Evolutionary conservation across 352 stramenopile genomes (phyloP).

Genomic region (Peronosclerospora sorghi): DNA sequence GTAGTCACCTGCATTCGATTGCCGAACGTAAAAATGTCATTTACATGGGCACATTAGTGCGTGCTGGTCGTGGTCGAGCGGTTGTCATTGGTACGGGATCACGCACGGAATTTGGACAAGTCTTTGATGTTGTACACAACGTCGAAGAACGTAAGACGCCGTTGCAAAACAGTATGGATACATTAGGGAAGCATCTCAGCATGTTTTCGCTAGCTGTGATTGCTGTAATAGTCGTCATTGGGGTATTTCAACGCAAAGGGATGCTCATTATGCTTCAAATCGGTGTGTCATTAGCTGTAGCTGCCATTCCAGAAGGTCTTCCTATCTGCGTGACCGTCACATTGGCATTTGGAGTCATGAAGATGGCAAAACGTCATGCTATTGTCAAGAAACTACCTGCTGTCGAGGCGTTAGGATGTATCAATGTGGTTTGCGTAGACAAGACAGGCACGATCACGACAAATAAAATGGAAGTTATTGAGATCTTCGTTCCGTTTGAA

Average conservation of each 20-base stretch:
- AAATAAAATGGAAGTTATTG: slow-evolving; percentile 80
- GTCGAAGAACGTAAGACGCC: slow-evolving; percentile 91
- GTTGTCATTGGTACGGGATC: slow-evolving; percentile 91
- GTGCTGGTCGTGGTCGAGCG: slow-evolving; percentile 83
- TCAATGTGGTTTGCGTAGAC: slow-evolving; percentile 89
- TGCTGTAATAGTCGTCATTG: slow-evolving; percentile 88
- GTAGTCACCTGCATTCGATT: slow-evolving; percentile 57
- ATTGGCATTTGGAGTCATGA: slow-evolving; percentile 71
- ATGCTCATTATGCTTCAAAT: slow-evolving; percentile 95
- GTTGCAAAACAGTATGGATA: slow-evolving; percentile 93
- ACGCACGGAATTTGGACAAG: slow-evolving; percentile 92
- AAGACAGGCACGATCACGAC: slow-evolving; percentile 93
- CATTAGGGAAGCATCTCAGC: slow-evolving; percentile 91
- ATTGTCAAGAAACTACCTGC: slow-evolving; percentile 86
- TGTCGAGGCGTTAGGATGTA: slow-evolving; percentile 80
- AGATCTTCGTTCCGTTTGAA: slow-evolving; percentile 74
- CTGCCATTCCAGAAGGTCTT: slow-evolving; percentile 68
- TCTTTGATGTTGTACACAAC: slow-evolving; percentile 90
- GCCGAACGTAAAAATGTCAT: slow-evolving; percentile 86
- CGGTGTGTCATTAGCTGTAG: slow-evolving; percentile 82
- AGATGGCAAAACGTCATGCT: slow-evolving; percentile 77
- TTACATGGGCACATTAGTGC: slow-evolving; percentile 95
- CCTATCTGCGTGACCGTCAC: slow-evolving; percentile 79
- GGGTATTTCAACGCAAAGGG: slow-evolving; percentile 85
- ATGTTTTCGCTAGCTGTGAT: slow-evolving; percentile 91